Percentiles rank a stretch among this genome's conserved stretches.
These are phyloP conservation scores for Mollisia scopiformis DNA, from an alignment of 2,329 filamentous ascomycete species.

Conservation along the genomic window DNA sequence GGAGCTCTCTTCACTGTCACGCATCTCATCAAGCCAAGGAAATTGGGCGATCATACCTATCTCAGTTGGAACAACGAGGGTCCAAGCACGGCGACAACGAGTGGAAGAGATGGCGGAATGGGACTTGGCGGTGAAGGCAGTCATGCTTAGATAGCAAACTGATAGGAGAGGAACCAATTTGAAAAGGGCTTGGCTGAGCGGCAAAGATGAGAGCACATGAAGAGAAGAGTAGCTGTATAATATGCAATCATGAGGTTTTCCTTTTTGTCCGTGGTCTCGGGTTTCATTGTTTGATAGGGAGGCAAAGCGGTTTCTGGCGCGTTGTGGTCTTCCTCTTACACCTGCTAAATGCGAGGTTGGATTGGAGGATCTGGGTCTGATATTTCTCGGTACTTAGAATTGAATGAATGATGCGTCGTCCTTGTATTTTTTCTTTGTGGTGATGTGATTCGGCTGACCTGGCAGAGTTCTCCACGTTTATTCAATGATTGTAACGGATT, in stretches of 20 bases:
- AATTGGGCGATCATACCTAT: slow-evolving; percentile 97
- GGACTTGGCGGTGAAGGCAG: slow-evolving; percentile 4
- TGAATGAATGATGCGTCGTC: background rate
- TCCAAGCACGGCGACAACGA: slow-evolving; percentile 54
- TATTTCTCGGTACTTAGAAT: background rate
- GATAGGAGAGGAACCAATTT: background rate
- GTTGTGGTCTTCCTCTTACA: background rate
- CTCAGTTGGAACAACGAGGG: slow-evolving; percentile 89
- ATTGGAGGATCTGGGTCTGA: slow-evolving; percentile 2
- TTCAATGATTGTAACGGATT: too few species aligned
- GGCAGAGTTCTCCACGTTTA: too few species aligned
- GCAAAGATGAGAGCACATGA: background rate
- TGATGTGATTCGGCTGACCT: background rate
- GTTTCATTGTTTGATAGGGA: background rate
- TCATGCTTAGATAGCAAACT: slow-evolving; percentile 5
- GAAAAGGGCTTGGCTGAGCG: background rate
- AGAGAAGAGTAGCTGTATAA: slow-evolving; percentile 15
- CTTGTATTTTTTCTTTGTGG: background rate
- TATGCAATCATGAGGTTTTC: slow-evolving; percentile 7
- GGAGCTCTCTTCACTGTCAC: slow-evolving; percentile 87
- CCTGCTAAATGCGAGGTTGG: background rate
- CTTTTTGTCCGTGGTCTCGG: background rate
- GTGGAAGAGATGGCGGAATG: slow-evolving; percentile 53
- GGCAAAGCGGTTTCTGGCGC: slow-evolving; percentile 1
- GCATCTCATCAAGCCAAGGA: slow-evolving; percentile 91